Conservation (phyloP, 2,329 filamentous ascomycete species). For the Neopestalotiopsis sp. region DNA sequence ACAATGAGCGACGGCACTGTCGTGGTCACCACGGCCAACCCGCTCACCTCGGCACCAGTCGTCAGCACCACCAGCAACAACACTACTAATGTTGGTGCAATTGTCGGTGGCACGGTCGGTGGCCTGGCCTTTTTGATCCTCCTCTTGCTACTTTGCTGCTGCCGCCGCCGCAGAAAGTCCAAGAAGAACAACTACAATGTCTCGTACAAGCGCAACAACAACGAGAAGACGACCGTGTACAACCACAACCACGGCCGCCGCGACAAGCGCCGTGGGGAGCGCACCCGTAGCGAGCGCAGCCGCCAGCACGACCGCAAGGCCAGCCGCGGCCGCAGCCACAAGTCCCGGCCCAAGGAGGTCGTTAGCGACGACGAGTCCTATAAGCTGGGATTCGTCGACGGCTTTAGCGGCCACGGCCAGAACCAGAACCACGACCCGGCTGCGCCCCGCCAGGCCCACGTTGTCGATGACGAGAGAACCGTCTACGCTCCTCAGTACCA, state of each 20-base stretch:
- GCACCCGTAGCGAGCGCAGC: not conserved
- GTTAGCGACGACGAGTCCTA: not conserved
- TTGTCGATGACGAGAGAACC: not conserved
- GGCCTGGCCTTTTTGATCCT: not conserved
- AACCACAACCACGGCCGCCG: not conserved
- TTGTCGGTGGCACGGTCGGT: not conserved
- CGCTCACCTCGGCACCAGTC: not conserved
- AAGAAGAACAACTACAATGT: constrained; percentile 11
- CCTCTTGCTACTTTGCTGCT: constrained; percentile 3
- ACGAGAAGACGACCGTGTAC: constrained; percentile 8
- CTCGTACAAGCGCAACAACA: constrained; percentile 7
- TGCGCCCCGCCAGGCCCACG: constrained; percentile 2
- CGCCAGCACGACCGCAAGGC: not conserved
- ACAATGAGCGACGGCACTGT: not conserved
- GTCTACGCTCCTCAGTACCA: constrained; percentile 13
- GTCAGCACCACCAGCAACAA: constrained; percentile 2
- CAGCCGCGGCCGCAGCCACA: not conserved
- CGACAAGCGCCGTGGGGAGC: not conserved
- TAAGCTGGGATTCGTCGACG: not conserved
- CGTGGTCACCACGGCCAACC: not conserved
- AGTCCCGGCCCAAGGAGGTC: not conserved
- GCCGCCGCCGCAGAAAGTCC: constrained; percentile 9
- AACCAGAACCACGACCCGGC: not conserved
- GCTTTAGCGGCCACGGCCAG: not conserved
- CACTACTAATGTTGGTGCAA: constrained; percentile 1